Evolutionary conservation across 129 eudicot genomes (phyloP), one percentile per base, ranked within the genome.

Genomic region (Smallanthus sonchifolius): DNA sequence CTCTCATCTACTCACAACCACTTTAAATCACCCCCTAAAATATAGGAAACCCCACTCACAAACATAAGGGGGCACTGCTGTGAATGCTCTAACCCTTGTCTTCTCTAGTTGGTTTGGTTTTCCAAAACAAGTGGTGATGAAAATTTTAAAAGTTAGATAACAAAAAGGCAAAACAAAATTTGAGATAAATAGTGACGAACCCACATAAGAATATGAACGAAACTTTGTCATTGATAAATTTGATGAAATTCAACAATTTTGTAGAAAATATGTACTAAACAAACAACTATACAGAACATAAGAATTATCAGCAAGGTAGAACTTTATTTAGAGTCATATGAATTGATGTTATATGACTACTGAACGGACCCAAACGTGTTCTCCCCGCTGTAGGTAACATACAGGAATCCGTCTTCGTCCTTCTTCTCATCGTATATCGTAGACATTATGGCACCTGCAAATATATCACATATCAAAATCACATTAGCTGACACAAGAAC

Each of bases 351-450:
- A 44, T 49, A 47, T 32, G 7, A 34, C 68, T 72, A 79, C 74
- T 11, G 20, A 40, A 6, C 1, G n/a, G 69, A 73, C 69, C 95
- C 95, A 24, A 88, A 88, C 6, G 95, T 88, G 87, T 86, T 88
- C 75, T 88, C 95, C 11, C 95, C 95, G 30, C 95, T 88, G 80
- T 88, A 88, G 1, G 87, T 79, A 43, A 88, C 90, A n/a, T 88
- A 88, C 13, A 88, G 88, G 75, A 88, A 88, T 37, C 95, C 95
- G 51, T 88, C 95, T 44, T 67, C 88, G 32, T 88, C 95, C 78
- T 88, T 88, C 84, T 88, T 88, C 40, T 83, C 91, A 55, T 88
- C 95, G 15, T 88, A 88, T 64, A 88, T 81, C 10, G 83, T 75
- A 16, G 91, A 86, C 95, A 88, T 83, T 65, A 88, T 79, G 0